These are phyloP conservation scores for Nicotiana tabacum DNA, from an alignment of 257 asterid species.

Conservation along the genomic window DNA sequence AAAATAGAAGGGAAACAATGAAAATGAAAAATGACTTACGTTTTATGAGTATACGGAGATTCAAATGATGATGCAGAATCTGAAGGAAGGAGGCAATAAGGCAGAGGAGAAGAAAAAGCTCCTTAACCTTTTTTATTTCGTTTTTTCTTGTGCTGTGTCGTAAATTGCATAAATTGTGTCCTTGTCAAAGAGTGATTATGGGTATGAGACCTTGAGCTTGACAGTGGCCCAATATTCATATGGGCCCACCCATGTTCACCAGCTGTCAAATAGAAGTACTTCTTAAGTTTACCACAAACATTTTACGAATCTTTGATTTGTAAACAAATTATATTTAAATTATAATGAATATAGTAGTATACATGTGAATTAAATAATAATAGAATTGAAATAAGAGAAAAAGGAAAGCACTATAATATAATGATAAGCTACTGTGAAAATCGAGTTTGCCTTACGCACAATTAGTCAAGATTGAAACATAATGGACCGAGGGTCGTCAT, in stretches of 20 bases:
- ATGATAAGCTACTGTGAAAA: too few relatives aligned
- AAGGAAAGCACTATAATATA: too few relatives aligned
- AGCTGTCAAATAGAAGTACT: neutral
- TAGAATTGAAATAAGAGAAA: too few relatives aligned
- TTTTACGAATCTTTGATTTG: too few relatives aligned
- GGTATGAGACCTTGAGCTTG: neutral
- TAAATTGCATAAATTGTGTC: slow-evolving; percentile 6
- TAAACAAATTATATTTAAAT: too few relatives aligned
- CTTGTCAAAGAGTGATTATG: neutral
- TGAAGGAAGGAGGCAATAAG: neutral
- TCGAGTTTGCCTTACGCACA: too few relatives aligned
- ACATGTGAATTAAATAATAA: too few relatives aligned
- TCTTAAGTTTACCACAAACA: too few relatives aligned
- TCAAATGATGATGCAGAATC: neutral
- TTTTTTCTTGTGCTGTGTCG: neutral
- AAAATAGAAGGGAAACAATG: neutral
- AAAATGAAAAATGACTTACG: neutral
- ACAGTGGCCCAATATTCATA: neutral
- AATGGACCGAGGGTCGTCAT: too few relatives aligned
- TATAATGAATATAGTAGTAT: too few relatives aligned
- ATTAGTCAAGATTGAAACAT: too few relatives aligned
- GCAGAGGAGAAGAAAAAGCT: neutral
- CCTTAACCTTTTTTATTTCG: neutral
- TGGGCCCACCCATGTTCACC: slow-evolving; percentile 8
- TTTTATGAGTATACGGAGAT: neutral